These are phyloP conservation scores for Populus davidiana DNA, from an alignment of 345 rosid genomes.

Conservation along the genomic window DNA sequence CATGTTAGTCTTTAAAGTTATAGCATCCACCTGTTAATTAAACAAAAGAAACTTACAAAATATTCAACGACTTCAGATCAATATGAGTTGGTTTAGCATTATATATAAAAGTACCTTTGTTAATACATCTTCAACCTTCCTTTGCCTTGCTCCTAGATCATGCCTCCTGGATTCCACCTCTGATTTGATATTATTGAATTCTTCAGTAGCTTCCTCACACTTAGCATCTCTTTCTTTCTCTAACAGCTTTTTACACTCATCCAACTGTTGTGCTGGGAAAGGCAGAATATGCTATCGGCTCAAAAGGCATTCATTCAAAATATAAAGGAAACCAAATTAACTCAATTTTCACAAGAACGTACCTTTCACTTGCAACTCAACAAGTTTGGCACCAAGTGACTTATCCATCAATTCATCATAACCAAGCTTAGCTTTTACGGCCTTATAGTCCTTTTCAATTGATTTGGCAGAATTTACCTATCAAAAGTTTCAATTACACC, in stretches of 20 bases:
- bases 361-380: constrained; percentile 70
- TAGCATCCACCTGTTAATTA: constrained; percentile 60
- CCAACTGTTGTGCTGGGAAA: constrained; percentile 58
- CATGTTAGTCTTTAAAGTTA: constrained; percentile 45
- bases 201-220: constrained; percentile 50
- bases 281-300: neutral
- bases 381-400: constrained; percentile 71
- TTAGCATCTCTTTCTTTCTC: constrained; percentile 60
- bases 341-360: constrained; percentile 21
- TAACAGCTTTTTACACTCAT: constrained; percentile 43
- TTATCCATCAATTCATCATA: constrained; percentile 62
- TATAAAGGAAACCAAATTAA: neutral
- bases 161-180: constrained; percentile 61
- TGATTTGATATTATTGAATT: constrained; percentile 44
- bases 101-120: constrained; percentile 47
- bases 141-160: constrained; percentile 69
- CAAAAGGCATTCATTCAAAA: neutral
- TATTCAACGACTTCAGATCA: neutral
- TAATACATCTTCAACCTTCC: constrained; percentile 63
- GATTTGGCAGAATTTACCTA: constrained; percentile 78
- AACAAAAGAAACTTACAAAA: constrained; percentile 9
- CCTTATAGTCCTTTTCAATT: constrained; percentile 69
- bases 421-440: constrained; percentile 58
- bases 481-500: neutral
- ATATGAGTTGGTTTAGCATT: neutral